Conservation (phyloP, 164 flowering plant species). For the Akebia trifoliata region DNA sequence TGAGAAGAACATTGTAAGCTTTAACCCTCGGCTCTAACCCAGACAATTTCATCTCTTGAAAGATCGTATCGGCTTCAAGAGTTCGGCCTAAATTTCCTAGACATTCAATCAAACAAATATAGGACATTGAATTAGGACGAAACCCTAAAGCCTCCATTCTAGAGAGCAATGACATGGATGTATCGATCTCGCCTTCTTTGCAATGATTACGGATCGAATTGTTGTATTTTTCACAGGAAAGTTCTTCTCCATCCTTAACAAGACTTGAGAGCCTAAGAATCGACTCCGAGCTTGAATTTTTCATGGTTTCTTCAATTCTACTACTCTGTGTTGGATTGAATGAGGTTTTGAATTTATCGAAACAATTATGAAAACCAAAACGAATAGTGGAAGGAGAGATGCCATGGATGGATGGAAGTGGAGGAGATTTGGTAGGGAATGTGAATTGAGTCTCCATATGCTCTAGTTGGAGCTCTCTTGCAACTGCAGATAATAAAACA, state of each 20-base stretch:
- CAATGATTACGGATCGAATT: slow-evolving; percentile 34
- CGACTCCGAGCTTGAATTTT: neutral
- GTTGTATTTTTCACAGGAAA: slow-evolving; percentile 37
- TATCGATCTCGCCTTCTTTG: slow-evolving; percentile 40
- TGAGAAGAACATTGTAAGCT: slow-evolving; percentile 49
- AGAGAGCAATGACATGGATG: slow-evolving; percentile 47
- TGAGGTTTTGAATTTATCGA: neutral
- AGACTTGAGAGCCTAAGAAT: neutral
- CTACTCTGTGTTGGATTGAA: neutral
- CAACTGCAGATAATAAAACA: too few species aligned
- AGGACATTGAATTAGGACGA: slow-evolving; percentile 33
- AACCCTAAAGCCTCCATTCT: slow-evolving; percentile 58
- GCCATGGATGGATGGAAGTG: neutral
- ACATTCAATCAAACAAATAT: slow-evolving; percentile 43
- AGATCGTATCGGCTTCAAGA: slow-evolving; percentile 70
- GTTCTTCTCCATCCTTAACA: slow-evolving; percentile 26
- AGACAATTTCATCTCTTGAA: slow-evolving; percentile 47
- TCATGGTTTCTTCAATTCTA: neutral
- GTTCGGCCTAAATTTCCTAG: slow-evolving; percentile 64
- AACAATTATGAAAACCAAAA: neutral
- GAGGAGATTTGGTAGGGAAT: neutral
- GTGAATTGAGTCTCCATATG: slow-evolving; percentile 4
- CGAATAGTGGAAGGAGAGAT: neutral
- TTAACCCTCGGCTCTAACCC: slow-evolving; percentile 32
- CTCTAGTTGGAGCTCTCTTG: neutral